Base-by-base conservation (phyloP, 805 yeast genomes). In the Barnettozyma californica region DNA sequence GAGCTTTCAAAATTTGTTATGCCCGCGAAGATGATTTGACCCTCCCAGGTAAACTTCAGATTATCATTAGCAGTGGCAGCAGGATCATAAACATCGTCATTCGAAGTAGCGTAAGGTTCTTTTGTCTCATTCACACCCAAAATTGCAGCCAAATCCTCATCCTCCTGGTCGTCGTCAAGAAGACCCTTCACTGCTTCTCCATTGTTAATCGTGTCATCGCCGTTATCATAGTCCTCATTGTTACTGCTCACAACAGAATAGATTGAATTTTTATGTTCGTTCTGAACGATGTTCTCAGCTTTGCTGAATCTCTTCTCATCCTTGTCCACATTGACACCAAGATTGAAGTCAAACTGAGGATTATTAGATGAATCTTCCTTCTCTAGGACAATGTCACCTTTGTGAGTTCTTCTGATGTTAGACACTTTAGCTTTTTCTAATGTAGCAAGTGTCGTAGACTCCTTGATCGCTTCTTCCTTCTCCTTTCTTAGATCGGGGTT, bases 321-420 rank as follows among this genome's bases (percentile, higher is more conserved):
- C 20, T 51, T 51, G 8, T 50, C 57, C 6, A 53, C 48, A 44
- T 55, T 59, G 20, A 57, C 55, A 21, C 66, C 63, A 52, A 62
- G 64, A 33, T 68, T 59, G 35, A 59, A 53, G 47, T 68, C 70
- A 35, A 29, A 55, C 36, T 57, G 61, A 37, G 56, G 61, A 37
- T 55, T 57, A 21, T 49, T 49, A 5, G 41, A 43, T 5, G 44
- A 9, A 6, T 46, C 77, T 21, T 73, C 78, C 38, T 65, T 69
- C 48, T 85, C 95, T 6, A 87, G 74, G n/a, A 86, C 64, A 60
- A 86, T 91, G 52, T 90, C 96, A 23, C 97, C 96, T 63, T 85
- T 87, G 63, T 89, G 96, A 3, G 96, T 87, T 58, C 89, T 75
- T 55, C 88, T 74, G 54, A 87, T 79, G 41, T 82, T 75, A 16